Evolutionary conservation across 768 basidiomycete species (phyloP).

Genomic region (Suillus subaureus): DNA sequence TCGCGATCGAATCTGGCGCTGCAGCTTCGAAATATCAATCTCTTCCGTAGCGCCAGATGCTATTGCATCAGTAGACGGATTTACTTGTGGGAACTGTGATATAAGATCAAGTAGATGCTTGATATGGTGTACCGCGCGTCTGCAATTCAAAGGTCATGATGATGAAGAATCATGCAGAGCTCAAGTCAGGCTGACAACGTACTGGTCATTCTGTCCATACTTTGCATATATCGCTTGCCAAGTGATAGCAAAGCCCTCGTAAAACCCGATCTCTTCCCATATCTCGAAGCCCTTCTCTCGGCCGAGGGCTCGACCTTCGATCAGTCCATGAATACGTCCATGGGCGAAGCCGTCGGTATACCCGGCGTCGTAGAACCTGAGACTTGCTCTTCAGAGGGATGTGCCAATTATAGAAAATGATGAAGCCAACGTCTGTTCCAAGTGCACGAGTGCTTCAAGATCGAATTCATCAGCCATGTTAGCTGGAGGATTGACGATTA

Average conservation of each 20-base stretch:
- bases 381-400: slow-evolving; percentile 11
- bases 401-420: background rate
- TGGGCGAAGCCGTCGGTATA: slow-evolving; percentile 80
- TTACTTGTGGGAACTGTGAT: slow-evolving; percentile 72
- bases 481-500: background rate
- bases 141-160: slow-evolving; percentile 23
- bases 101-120: slow-evolving; percentile 72
- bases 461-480: slow-evolving; percentile 43
- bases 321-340: slow-evolving; percentile 85
- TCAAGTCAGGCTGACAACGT: slow-evolving; percentile 22
- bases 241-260: slow-evolving; percentile 79
- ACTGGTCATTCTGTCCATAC: slow-evolving; percentile 51
- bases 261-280: slow-evolving; percentile 97
- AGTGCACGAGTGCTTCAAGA: slow-evolving; percentile 58
- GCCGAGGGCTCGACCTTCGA: slow-evolving; percentile 89
- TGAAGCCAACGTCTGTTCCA: slow-evolving; percentile 60
- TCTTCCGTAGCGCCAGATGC: slow-evolving; percentile 40
- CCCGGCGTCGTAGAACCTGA: slow-evolving; percentile 81
- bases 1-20: slow-evolving; percentile 83
- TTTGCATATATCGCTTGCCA: slow-evolving; percentile 60
- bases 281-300: slow-evolving; percentile 91
- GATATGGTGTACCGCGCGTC: slow-evolving; percentile 65
- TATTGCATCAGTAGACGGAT: slow-evolving; percentile 53
- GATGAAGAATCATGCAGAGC: slow-evolving; percentile 6
- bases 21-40: slow-evolving; percentile 73